Conservation (phyloP, 192 early-diverging fungal species). For the Backusella liffmaniae region DNA sequence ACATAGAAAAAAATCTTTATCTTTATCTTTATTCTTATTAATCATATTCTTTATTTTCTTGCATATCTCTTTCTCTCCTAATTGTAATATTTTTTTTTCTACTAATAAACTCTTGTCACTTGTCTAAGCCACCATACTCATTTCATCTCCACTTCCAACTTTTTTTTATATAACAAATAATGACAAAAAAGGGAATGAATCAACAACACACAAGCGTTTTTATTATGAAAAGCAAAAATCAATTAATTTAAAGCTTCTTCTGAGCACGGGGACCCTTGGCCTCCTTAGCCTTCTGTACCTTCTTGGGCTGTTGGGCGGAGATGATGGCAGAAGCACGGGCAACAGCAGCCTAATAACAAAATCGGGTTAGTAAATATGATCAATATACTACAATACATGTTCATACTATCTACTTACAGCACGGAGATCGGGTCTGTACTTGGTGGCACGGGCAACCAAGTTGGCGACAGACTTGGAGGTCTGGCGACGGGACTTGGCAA, state of each 20-base stretch:
- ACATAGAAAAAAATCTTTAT: neutral
- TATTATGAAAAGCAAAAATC: neutral
- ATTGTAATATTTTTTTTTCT: neutral
- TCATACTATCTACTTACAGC: slow-evolving; percentile 37
- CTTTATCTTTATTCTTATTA: neutral
- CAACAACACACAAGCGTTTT: slow-evolving; percentile 7
- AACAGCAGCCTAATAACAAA: slow-evolving; percentile 58
- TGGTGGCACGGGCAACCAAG: slow-evolving; percentile 47
- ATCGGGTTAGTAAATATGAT: neutral
- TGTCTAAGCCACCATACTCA: neutral
- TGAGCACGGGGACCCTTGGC: slow-evolving; percentile 56
- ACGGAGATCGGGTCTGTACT: slow-evolving; percentile 74
- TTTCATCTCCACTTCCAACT: neutral
- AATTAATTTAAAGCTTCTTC: slow-evolving; percentile 35
- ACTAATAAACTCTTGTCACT: neutral
- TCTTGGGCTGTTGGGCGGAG: slow-evolving; percentile 60
- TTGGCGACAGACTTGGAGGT: slow-evolving; percentile 65
- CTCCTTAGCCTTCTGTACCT: slow-evolving; percentile 56
- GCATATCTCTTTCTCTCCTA: neutral
- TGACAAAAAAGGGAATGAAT: neutral
- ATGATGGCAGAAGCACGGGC: slow-evolving; percentile 68
- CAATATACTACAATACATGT: neutral
- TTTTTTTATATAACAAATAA: neutral
- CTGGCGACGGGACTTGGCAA: slow-evolving; percentile 61
- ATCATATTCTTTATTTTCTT: neutral